phyloP scores from a whole-genome alignment of 208 protist species.

The Plasmodiophora brassicae region DNA sequence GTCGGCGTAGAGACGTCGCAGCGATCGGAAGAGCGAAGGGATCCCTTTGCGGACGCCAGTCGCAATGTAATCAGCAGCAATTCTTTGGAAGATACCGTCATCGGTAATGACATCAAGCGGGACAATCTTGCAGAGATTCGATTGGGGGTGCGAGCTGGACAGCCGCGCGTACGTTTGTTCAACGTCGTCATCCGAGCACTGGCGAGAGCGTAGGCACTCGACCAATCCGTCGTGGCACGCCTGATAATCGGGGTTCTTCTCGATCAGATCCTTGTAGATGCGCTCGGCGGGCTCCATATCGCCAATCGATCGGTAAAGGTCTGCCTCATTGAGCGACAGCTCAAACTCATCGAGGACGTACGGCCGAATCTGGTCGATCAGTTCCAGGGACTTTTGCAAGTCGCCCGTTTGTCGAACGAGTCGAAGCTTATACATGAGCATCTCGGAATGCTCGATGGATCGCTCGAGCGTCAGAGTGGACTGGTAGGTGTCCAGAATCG shows the following conservation, averaged over 20 bases:
- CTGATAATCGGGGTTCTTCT: neutral
- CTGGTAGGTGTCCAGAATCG: slow-evolving; percentile 25
- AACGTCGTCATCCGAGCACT: neutral
- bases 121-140: neutral
- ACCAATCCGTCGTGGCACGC: neutral
- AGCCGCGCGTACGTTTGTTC: neutral
- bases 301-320: neutral
- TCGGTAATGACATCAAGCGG: neutral
- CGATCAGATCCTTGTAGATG: neutral
- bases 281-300: neutral
- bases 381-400: neutral
- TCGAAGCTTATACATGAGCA: neutral
- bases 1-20: neutral
- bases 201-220: neutral
- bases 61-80: neutral
- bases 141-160: neutral
- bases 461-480: neutral
- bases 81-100: neutral
- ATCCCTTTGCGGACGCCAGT: neutral
- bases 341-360: neutral
- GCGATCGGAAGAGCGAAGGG: neutral
- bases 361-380: neutral
- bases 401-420: neutral
- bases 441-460: neutral
- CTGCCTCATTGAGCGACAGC: neutral